Evolutionary conservation across 495 filamentous ascomycete species (phyloP).

Genomic region (Hypoxylon lienhwacheense): DNA sequence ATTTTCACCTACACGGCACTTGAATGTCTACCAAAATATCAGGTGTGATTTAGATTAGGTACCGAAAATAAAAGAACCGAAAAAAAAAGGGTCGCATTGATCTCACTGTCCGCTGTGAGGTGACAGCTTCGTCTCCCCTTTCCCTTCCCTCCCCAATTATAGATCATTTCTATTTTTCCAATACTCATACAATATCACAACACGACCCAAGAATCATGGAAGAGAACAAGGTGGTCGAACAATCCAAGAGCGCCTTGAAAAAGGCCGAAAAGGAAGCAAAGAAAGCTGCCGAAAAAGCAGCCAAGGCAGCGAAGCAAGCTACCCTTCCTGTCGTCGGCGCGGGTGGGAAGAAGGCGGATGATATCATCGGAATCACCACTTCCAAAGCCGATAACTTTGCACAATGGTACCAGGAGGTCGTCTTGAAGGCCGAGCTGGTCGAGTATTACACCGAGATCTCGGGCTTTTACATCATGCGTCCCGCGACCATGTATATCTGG

Average conservation of each 20-base stretch:
- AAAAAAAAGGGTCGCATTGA: no score
- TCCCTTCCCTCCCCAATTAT: no score
- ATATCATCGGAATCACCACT: conserved; percentile 83
- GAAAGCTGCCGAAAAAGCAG: conserved; percentile 65
- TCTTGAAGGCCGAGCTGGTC: conserved; percentile 93
- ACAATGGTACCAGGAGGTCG: conserved; percentile 93
- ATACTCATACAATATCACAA: background rate
- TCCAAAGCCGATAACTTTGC: conserved; percentile 85
- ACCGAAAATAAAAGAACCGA: no score
- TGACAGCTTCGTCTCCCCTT: no score
- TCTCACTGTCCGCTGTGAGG: background rate
- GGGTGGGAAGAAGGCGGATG: conserved; percentile 52
- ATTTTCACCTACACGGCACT: no score
- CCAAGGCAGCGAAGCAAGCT: conserved; percentile 63
- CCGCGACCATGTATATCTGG: conserved; percentile 87
- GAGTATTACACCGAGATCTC: conserved; percentile 81
- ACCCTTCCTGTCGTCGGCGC: conserved; percentile 47
- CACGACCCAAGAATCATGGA: conserved; percentile 40
- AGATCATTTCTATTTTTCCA: no score
- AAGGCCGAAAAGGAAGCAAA: conserved; percentile 66
- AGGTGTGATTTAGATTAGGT: no score
- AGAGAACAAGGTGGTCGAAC: conserved; percentile 46
- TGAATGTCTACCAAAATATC: no score
- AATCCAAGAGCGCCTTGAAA: conserved; percentile 71
- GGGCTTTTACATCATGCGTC: conserved; percentile 92